Conservation (phyloP, 2,329 filamentous ascomycete genomes). For the Fusarium mexicanum region DNA sequence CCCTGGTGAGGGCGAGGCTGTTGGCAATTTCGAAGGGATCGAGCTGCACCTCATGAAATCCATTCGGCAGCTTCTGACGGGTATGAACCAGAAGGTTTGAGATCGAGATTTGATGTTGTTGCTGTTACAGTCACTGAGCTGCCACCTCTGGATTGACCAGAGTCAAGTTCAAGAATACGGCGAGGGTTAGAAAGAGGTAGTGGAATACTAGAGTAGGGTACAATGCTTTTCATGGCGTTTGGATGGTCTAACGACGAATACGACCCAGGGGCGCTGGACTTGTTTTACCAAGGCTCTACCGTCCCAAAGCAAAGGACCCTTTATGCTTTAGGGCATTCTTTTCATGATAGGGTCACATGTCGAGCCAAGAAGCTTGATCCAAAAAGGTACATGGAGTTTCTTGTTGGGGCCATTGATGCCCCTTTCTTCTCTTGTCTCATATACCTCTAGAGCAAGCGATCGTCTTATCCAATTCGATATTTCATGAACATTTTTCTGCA, state of each 20-base stretch:
- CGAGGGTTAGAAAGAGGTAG: slow-evolving; percentile 7
- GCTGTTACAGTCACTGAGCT: not conserved
- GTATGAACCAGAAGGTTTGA: slow-evolving; percentile 53
- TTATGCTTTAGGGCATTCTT: not conserved
- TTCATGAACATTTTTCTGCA: slow-evolving; percentile 3
- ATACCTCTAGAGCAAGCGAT: slow-evolving; percentile 44
- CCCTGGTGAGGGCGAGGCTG: slow-evolving; percentile 46
- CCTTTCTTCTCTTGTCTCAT: slow-evolving; percentile 33
- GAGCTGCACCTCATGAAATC: slow-evolving; percentile 55
- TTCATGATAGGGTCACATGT: slow-evolving; percentile 12
- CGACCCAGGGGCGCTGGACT: slow-evolving; percentile 37
- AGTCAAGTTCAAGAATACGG: not conserved
- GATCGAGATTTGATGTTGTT: not conserved
- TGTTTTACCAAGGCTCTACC: slow-evolving; percentile 20
- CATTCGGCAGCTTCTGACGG: slow-evolving; percentile 51
- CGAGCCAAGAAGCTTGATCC: slow-evolving; percentile 16
- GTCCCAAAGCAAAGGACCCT: slow-evolving; percentile 8
- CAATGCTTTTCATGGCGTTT: slow-evolving; percentile 39
- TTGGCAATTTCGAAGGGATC: slow-evolving; percentile 51
- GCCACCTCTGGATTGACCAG: not conserved
- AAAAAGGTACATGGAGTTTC: slow-evolving; percentile 32
- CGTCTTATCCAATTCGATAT: slow-evolving; percentile 32
- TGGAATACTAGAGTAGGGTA: slow-evolving; percentile 18
- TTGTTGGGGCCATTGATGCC: slow-evolving; percentile 18
- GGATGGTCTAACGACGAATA: slow-evolving; percentile 41